Base-by-base conservation (phyloP, 1,284 basidiomycete species). In the Takashimella tepidaria region DNA sequence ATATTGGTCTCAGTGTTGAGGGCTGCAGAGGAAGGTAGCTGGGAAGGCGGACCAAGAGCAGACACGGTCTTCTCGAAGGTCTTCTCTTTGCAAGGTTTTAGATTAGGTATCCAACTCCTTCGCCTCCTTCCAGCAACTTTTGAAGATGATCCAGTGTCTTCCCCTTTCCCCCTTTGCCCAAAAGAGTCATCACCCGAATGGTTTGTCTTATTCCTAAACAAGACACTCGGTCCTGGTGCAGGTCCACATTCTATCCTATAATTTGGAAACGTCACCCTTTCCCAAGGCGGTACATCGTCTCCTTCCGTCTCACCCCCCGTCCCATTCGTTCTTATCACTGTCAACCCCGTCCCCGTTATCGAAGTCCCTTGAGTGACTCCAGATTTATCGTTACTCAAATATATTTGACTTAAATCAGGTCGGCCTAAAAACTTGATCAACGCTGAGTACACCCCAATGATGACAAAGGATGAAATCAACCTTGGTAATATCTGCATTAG, bases 401-500 rank as follows among this genome's bases (percentile, higher is more conserved):
- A 37, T 37, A 37, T 37, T 16, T 37, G 31, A 37, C 49, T 46
- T 12, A 56, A 21, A n/a, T 57, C 55, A 1, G 60, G 60, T 12
- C 58, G 54, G 12, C 50, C 41, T 5, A 62, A 55, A 43, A 62
- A 62, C 21, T 49, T 47, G 27, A 62, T 57, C 20, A 62, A 49
- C 3, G 47, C 43, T 47, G 49, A n/a, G 53, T 62, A 59, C 31
- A 59, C 54, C 13, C 46, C 31, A 19, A 51, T 47, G 42, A 62
- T 57, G 23, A 45, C 31, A 22, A 62, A 47, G 23, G 52, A 55
- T 46, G 55, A 50, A 22, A 54, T 10, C 2, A 59, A 42, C 5
- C 59, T 58, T 41, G 37, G 60, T 5, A 62, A 23, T 31, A 62
- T 55, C 26, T 59, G 60, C 49, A 62, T 54, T 10, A 62, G 41